Percentiles rank a stretch among this genome's conserved stretches.
These are phyloP conservation scores for Solanum appendiculatum DNA, from an alignment of 257 asterid genomes.

Conservation along the genomic window DNA sequence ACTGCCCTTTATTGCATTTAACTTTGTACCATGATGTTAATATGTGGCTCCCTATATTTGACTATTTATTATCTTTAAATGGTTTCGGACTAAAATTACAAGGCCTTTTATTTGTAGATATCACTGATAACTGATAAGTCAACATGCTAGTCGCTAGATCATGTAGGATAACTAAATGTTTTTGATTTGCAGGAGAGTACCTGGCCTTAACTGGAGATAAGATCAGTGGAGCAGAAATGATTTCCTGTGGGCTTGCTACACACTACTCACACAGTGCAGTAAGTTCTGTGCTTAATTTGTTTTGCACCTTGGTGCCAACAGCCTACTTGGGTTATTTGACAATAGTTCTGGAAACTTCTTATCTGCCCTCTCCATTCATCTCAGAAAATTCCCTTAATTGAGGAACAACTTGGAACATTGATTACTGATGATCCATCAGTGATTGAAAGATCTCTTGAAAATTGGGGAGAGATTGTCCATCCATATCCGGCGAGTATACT, in stretches of 20 bases:
- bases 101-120: background rate
- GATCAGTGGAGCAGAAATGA: slow-evolving; percentile 79
- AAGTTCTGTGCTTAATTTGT: background rate
- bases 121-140: background rate
- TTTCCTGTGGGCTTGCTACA: slow-evolving; percentile 93
- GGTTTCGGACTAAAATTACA: background rate
- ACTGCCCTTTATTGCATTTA: background rate
- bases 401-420: slow-evolving; percentile 69
- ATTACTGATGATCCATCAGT: slow-evolving; percentile 84
- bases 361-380: slow-evolving; percentile 5
- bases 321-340: slow-evolving; percentile 1
- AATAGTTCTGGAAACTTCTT: background rate
- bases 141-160: background rate
- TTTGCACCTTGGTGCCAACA: background rate
- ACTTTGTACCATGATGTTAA: background rate
- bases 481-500: slow-evolving; percentile 60
- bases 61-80: background rate
- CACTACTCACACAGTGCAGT: slow-evolving; percentile 55
- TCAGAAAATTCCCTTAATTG: slow-evolving; percentile 78
- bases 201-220: slow-evolving; percentile 83
- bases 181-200: slow-evolving; percentile 64
- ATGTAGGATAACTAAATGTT: background rate
- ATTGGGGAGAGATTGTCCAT: slow-evolving; percentile 44
- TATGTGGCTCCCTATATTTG: background rate
- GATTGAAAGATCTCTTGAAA: slow-evolving; percentile 53